These are phyloP conservation scores for Salix viminalis DNA, from an alignment of 345 rosid genomes.

Conservation along the genomic window DNA sequence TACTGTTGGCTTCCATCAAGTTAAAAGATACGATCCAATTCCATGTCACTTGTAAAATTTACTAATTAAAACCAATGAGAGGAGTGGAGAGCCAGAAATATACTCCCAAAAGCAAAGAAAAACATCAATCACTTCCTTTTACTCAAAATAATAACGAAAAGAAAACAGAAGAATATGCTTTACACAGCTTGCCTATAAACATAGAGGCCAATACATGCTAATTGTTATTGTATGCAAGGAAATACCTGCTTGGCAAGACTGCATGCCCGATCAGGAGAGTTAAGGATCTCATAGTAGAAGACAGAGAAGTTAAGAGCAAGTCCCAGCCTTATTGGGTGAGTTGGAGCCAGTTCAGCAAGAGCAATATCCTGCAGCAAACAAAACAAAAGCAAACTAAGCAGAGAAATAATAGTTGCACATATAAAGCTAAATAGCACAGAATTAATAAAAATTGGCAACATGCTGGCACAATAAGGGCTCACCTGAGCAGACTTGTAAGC, in stretches of 20 bases:
- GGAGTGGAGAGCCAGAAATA: not conserved
- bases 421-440: not conserved
- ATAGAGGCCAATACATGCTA: not conserved
- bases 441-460: not conserved
- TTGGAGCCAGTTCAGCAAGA: conserved; percentile 76
- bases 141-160: not conserved
- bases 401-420: not conserved
- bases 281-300: conserved; percentile 94
- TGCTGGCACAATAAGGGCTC: not conserved
- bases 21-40: not conserved
- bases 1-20: not conserved
- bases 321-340: conserved; percentile 95
- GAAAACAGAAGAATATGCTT: not conserved
- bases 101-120: not conserved
- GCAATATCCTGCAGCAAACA: conserved; percentile 75
- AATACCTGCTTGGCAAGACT: conserved; percentile 87
- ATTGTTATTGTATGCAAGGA: not conserved
- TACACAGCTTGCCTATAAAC: not conserved
- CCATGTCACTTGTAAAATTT: not conserved
- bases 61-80: not conserved
- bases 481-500: conserved; percentile 99
- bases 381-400: not conserved
- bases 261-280: conserved; percentile 97
- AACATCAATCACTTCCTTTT: not conserved
- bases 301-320: conserved; percentile 99